Evolutionary conservation across 257 asterid species (phyloP).

Genomic region (Lantana camara): DNA sequence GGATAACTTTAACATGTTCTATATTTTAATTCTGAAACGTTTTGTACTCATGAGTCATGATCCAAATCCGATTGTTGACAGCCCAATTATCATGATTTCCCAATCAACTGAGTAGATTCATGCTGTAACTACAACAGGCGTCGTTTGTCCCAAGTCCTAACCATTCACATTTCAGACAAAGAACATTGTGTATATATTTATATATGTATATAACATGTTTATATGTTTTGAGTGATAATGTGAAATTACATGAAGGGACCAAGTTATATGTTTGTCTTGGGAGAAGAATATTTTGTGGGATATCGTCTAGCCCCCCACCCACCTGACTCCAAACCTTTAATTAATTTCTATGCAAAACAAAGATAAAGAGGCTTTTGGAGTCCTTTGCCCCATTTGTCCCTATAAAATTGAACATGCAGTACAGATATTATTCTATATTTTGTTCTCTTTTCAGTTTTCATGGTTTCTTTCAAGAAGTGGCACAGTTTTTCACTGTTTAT

Average conservation of each 20-base stretch:
- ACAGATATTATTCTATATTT: constrained; percentile 29
- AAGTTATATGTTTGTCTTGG: not conserved
- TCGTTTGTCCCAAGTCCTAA: not conserved
- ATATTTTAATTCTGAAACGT: no score
- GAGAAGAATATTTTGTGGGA: not conserved
- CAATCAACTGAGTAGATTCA: no score
- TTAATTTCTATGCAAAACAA: not conserved
- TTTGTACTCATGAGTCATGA: no score
- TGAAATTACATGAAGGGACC: not conserved
- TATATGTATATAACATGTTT: no score
- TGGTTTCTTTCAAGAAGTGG: constrained; percentile 32
- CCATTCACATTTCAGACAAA: not conserved
- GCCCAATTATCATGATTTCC: no score
- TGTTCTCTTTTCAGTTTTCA: constrained; percentile 32
- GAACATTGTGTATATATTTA: not conserved
- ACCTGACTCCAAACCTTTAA: not conserved
- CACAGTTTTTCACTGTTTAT: not conserved
- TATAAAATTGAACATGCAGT: constrained; percentile 27
- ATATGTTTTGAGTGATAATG: no score
- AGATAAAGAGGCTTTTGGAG: constrained; percentile 19
- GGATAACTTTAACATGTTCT: no score
- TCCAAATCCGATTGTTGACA: no score
- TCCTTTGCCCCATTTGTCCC: constrained; percentile 36
- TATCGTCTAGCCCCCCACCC: not conserved
- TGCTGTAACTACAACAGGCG: not conserved